Evolutionary conservation across 2,329 filamentous ascomycete species (phyloP).

Genomic region (Diaporthe australafricana): DNA sequence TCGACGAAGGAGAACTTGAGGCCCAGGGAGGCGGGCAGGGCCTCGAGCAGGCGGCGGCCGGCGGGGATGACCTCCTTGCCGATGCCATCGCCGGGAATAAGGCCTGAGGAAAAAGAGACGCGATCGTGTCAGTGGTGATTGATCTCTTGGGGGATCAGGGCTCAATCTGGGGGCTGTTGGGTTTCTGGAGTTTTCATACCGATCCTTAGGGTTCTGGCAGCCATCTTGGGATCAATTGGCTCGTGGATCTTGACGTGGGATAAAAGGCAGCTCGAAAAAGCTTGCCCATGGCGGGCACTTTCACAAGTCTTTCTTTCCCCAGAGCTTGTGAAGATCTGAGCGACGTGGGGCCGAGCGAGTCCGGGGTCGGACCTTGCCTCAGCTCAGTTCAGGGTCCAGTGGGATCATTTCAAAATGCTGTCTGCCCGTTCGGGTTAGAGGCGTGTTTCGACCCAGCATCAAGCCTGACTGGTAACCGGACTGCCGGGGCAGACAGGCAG

Average conservation of each 20-base stretch:
- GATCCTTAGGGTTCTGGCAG: conserved; percentile 75
- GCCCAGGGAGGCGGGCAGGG: conserved; percentile 88
- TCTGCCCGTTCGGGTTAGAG: conserved; percentile 9
- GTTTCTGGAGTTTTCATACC: conserved; percentile 55
- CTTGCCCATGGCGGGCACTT: conserved; percentile 11
- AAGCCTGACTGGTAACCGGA: too few relatives aligned
- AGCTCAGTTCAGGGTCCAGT: conserved; percentile 18
- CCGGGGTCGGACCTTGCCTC: conserved; percentile 35
- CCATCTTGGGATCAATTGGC: conserved; percentile 57
- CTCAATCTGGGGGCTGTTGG: background rate
- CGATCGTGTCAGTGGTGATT: background rate
- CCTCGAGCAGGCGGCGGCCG: conserved; percentile 90
- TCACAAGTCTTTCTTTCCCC: background rate
- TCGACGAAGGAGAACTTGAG: conserved; percentile 95
- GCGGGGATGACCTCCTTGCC: conserved; percentile 98
- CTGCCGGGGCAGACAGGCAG: too few relatives aligned
- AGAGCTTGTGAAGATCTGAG: conserved; percentile 28
- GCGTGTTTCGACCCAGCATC: background rate
- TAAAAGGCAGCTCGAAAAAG: conserved; percentile 21
- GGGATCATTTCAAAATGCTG: background rate
- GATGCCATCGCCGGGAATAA: conserved; percentile 98
- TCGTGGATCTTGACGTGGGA: background rate
- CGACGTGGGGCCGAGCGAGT: conserved; percentile 26
- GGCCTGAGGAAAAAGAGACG: conserved; percentile 65
- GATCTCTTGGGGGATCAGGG: background rate